Evolutionary conservation across 768 basidiomycete species (phyloP).

Genomic region (Strobilomyces echinocephalus): DNA sequence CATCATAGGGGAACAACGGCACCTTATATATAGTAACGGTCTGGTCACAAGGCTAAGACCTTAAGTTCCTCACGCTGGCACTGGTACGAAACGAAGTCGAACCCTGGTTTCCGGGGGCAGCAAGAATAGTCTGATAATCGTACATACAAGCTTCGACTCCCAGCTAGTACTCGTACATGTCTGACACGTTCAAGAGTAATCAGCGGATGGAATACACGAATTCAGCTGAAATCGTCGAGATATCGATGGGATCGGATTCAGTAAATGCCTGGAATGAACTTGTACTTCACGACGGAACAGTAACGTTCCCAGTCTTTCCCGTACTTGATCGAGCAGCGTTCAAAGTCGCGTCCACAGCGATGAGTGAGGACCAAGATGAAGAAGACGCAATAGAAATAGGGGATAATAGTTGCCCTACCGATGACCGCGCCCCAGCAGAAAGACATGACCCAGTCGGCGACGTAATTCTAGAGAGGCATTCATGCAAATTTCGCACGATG

Average conservation of each 20-base stretch:
- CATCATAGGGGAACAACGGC: no score
- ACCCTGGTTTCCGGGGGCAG: not conserved
- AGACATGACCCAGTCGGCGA: slow-evolving; percentile 87
- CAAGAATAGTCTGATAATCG: not conserved
- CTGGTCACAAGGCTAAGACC: no score
- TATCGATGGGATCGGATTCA: slow-evolving; percentile 44
- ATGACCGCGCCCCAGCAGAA: slow-evolving; percentile 77
- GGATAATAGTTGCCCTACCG: slow-evolving; percentile 74
- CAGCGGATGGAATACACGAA: not conserved
- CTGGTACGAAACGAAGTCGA: not conserved
- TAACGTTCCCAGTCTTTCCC: slow-evolving; percentile 94
- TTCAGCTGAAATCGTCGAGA: slow-evolving; percentile 4
- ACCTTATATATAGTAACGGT: no score
- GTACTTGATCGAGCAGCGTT: slow-evolving; percentile 88
- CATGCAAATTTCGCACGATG: not conserved
- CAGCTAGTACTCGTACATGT: not conserved
- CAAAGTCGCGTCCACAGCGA: slow-evolving; percentile 90
- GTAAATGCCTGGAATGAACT: slow-evolving; percentile 51
- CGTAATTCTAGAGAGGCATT: slow-evolving; percentile 66
- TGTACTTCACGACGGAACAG: slow-evolving; percentile 82
- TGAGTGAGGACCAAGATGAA: slow-evolving; percentile 92
- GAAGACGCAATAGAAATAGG: slow-evolving; percentile 96
- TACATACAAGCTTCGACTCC: not conserved
- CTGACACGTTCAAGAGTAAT: not conserved
- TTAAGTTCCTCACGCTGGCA: not conserved